Evolutionary conservation across 257 asterid genomes (phyloP).

Genomic region (Plantago elongata): DNA sequence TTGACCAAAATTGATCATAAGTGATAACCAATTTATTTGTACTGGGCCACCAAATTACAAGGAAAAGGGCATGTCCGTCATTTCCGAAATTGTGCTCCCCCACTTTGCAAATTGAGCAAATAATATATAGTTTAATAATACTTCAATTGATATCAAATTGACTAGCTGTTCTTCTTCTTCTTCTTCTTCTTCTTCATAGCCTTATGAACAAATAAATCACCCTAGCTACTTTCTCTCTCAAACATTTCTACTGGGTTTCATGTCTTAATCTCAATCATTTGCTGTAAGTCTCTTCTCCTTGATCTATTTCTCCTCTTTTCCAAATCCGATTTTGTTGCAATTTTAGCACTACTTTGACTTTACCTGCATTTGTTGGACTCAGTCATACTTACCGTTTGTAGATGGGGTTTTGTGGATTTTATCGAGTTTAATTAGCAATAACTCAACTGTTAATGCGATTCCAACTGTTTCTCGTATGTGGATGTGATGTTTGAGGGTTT

Average conservation of each 20-base stretch:
- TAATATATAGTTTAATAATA: background rate
- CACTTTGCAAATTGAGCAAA: conserved; percentile 13
- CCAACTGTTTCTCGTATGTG: conserved; percentile 7
- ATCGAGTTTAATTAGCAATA: background rate
- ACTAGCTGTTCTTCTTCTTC: conserved; percentile 18
- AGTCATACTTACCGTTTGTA: conserved; percentile 6
- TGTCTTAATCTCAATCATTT: conserved; percentile 25
- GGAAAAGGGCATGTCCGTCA: conserved; percentile 23
- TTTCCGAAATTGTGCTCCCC: conserved; percentile 27
- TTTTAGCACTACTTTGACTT: conserved; percentile 11
- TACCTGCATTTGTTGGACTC: conserved; percentile 3
- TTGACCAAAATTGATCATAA: too few species aligned
- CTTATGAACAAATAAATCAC: conserved; percentile 5
- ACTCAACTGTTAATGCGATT: conserved; percentile 15
- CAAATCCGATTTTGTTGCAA: conserved; percentile 11
- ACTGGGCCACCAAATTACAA: too few species aligned
- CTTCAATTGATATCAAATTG: conserved; percentile 25
- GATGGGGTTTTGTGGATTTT: conserved; percentile 12
- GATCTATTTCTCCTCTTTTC: conserved; percentile 17
- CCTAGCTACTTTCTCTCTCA: conserved; percentile 20
- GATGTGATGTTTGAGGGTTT: background rate
- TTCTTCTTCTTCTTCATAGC: conserved; percentile 16
- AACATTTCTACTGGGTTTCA: conserved; percentile 17
- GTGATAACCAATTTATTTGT: too few species aligned
- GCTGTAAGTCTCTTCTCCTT: conserved; percentile 30